phyloP scores from a whole-genome alignment of 768 basidiomycete species.

The Fistulinella prunicolor region DNA sequence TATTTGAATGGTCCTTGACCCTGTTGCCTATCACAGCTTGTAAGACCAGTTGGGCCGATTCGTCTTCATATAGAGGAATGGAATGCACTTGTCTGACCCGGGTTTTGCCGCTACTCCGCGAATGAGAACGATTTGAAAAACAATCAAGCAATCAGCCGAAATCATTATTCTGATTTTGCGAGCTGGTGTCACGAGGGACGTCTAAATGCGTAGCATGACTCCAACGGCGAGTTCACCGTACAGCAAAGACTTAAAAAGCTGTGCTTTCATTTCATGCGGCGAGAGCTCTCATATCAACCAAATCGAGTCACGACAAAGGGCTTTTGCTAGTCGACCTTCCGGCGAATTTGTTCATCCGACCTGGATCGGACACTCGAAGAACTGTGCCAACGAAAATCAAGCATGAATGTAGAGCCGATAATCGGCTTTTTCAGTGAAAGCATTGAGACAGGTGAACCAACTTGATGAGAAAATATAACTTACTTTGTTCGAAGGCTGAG shows the following conservation, averaged over 20 bases:
- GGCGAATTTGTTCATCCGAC: too few species aligned
- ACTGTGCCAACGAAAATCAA: too few species aligned
- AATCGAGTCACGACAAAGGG: background rate
- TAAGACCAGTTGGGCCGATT: conserved; percentile 9
- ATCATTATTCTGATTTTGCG: conserved; percentile 10
- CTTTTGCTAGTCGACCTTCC: background rate
- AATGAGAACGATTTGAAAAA: conserved; percentile 4
- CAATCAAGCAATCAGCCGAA: conserved; percentile 5
- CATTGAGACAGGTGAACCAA: background rate
- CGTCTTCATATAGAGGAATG: conserved; percentile 8
- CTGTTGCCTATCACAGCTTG: conserved; percentile 26
- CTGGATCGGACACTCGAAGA: too few species aligned
- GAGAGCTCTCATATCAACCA: background rate
- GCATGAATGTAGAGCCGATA: too few species aligned
- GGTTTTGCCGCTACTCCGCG: conserved; percentile 11
- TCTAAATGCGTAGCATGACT: background rate
- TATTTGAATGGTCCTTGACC: conserved; percentile 21
- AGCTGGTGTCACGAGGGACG: conserved; percentile 12
- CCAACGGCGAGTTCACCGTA: background rate
- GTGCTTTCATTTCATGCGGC: conserved; percentile 6
- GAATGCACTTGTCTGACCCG: conserved; percentile 5
- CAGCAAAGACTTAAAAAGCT: conserved; percentile 8
- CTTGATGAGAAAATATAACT: too few species aligned
- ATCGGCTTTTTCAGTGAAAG: too few species aligned
- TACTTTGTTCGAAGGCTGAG: background rate